Evolutionary conservation across 1,139 yeast genomes (phyloP).

Genomic region (Protomyces inundatus): DNA sequence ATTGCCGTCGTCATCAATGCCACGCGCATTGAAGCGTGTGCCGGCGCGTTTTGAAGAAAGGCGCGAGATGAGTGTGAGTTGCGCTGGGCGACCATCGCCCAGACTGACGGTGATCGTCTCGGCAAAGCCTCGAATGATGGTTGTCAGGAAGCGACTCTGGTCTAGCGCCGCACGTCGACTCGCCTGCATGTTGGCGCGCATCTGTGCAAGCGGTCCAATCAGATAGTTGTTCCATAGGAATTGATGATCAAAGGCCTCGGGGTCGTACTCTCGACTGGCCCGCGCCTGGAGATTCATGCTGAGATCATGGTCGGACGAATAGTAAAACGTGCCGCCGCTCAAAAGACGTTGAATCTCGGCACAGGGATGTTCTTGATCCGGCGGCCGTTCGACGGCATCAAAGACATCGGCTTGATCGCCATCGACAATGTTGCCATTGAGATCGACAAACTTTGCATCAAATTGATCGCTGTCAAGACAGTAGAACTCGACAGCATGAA

Average conservation of each 20-base stretch:
- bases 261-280: constrained; percentile 32
- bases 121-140: constrained; percentile 92
- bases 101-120: constrained; percentile 58
- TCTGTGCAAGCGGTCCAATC: constrained; percentile 74
- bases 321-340: constrained; percentile 84
- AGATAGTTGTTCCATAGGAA: constrained; percentile 96
- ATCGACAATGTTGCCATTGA: constrained; percentile 37
- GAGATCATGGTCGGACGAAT: constrained; percentile 84
- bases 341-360: constrained; percentile 68
- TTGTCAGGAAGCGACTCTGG: constrained; percentile 72
- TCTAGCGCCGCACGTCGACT: constrained; percentile 54
- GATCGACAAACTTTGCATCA: constrained; percentile 69
- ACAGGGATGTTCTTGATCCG: constrained; percentile 68
- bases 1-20: constrained; percentile 90
- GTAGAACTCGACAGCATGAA: constrained; percentile 76
- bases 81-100: constrained; percentile 46
- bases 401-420: constrained; percentile 21
- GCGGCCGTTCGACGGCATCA: constrained; percentile 17
- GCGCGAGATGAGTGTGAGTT: constrained; percentile 75
- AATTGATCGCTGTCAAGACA: constrained; percentile 67
- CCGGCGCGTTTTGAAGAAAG: constrained; percentile 96
- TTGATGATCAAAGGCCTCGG: constrained; percentile 59
- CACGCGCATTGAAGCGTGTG: constrained; percentile 87
- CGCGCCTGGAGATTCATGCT: constrained; percentile 70
- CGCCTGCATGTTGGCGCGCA: constrained; percentile 63